These are phyloP conservation scores for Sarcodon sp. DNA, from an alignment of 768 basidiomycete genomes.

Conservation along the genomic window DNA sequence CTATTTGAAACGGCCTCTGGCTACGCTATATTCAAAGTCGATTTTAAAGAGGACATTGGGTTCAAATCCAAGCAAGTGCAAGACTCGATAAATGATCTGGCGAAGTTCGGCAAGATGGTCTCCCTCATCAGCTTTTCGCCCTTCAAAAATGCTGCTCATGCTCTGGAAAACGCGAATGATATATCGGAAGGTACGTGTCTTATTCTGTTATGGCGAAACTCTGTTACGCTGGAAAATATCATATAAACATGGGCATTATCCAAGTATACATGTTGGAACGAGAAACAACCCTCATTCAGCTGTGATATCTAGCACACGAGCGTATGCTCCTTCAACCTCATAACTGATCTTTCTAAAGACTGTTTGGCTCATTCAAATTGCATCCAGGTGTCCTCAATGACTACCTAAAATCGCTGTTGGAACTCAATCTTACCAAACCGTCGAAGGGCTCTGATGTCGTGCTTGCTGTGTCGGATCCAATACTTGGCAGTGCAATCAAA, in stretches of 20 bases:
- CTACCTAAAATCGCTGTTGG: conserved; percentile 69
- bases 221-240: too few species aligned
- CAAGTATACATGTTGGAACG: too few species aligned
- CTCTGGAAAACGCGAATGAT: conserved; percentile 92
- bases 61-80: conserved; percentile 68
- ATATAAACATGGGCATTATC: too few species aligned
- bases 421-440: conserved; percentile 74
- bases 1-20: conserved; percentile 93
- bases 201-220: neutral
- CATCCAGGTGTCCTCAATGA: conserved; percentile 71
- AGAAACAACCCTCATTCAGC: neutral
- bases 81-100: conserved; percentile 74
- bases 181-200: conserved; percentile 74
- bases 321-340: too few species aligned
- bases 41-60: conserved; percentile 80
- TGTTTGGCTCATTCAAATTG: neutral
- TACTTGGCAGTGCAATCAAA: conserved; percentile 69
- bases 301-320: conserved; percentile 1
- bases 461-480: conserved; percentile 69
- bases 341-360: too few species aligned
- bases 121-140: conserved; percentile 83
- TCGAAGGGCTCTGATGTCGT: conserved; percentile 57
- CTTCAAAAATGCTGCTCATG: conserved; percentile 88
- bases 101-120: conserved; percentile 90
- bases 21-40: conserved; percentile 85